phyloP scores from a whole-genome alignment of 805 yeast genomes.

The Diddensiella santjacobensis region DNA sequence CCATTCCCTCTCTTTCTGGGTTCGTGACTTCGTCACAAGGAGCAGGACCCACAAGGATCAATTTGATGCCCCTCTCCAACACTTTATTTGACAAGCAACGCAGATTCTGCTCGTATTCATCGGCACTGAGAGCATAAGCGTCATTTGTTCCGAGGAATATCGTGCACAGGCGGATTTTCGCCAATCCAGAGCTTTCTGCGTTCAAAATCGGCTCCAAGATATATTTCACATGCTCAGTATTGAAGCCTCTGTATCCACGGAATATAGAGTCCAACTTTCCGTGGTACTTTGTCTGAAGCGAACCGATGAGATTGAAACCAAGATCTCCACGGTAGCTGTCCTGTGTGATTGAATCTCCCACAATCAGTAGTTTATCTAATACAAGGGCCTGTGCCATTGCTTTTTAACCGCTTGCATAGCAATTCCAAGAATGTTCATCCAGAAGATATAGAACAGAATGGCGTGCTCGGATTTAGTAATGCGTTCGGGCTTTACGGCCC shows the following conservation, averaged over 20 bases:
- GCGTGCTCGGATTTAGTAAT: neutral
- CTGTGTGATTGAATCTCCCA: constrained; percentile 73
- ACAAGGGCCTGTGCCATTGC: neutral
- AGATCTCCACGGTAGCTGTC: constrained; percentile 40
- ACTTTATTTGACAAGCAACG: constrained; percentile 41
- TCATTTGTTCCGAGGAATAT: constrained; percentile 85
- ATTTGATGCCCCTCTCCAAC: constrained; percentile 41
- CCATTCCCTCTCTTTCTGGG: constrained; percentile 39
- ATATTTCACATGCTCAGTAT: constrained; percentile 53
- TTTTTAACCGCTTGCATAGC: neutral
- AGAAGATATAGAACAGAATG: too few species aligned
- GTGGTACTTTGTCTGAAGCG: constrained; percentile 34
- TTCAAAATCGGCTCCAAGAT: constrained; percentile 49
- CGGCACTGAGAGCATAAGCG: constrained; percentile 41
- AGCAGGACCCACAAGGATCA: constrained; percentile 61
- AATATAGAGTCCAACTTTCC: constrained; percentile 64
- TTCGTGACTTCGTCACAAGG: constrained; percentile 36
- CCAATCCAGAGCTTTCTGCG: constrained; percentile 40
- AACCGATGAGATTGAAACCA: constrained; percentile 49
- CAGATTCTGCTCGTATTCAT: constrained; percentile 49
- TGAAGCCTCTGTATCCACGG: constrained; percentile 79
- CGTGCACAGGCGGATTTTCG: constrained; percentile 40
- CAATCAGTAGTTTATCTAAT: constrained; percentile 48
- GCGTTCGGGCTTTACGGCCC: neutral
- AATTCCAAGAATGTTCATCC: neutral